Evolutionary conservation across 352 stramenopile species (phyloP).

Genomic region (Aphanomyces astaci): DNA sequence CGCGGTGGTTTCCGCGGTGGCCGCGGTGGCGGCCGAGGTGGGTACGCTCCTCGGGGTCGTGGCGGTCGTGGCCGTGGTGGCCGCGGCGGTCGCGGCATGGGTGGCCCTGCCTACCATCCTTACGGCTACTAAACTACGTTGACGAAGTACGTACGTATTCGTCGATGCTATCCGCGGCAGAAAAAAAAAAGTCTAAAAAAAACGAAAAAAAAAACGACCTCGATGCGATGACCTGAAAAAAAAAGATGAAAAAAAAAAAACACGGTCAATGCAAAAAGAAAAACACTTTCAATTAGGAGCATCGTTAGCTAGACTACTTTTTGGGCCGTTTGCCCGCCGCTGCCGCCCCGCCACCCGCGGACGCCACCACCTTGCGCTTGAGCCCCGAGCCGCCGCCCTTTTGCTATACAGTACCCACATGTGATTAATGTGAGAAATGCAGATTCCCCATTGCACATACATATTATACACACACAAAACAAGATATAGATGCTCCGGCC

Average conservation of each 20-base stretch:
- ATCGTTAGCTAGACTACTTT: not conserved
- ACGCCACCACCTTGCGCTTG: constrained; percentile 14
- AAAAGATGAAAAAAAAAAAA: not conserved
- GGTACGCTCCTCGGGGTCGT: constrained; percentile 35
- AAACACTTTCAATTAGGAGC: no score
- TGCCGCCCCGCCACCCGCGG: not conserved
- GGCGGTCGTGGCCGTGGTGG: constrained; percentile 62
- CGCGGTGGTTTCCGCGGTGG: constrained; percentile 42
- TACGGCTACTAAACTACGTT: constrained; percentile 32
- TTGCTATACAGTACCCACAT: not conserved
- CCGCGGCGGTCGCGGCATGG: constrained; percentile 32
- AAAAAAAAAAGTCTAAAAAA: constrained; percentile 24
- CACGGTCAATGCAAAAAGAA: no score
- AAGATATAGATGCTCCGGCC: no score
- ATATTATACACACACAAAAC: no score
- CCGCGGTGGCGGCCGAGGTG: constrained; percentile 40
- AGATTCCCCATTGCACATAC: no score
- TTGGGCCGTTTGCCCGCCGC: constrained; percentile 10
- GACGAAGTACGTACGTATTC: no score
- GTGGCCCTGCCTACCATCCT: constrained; percentile 44
- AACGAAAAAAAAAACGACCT: constrained; percentile 22
- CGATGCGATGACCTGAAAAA: constrained; percentile 21
- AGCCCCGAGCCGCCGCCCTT: constrained; percentile 14
- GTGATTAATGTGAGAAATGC: not conserved
- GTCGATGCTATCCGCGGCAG: not conserved